These are phyloP conservation scores for Yamadazyma triangularis DNA, from an alignment of 1,139 yeast genomes.

Conservation along the genomic window DNA sequence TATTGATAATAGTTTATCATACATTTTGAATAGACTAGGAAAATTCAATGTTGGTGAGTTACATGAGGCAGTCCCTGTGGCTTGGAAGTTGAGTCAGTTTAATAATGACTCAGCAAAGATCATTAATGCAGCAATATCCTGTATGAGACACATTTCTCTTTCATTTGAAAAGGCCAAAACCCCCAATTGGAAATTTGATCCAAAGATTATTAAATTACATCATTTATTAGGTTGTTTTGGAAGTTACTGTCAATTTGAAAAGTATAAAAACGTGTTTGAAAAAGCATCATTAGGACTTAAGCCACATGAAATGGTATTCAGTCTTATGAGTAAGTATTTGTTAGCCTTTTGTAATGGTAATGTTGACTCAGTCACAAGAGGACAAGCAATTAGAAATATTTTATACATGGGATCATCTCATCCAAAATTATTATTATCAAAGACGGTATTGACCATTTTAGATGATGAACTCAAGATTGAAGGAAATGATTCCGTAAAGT, in stretches of 20 bases:
- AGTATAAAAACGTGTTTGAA: constrained; percentile 22
- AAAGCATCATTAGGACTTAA: constrained; percentile 35
- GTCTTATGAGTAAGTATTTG: constrained; percentile 52
- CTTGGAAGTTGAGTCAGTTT: constrained; percentile 50
- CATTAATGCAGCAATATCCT: constrained; percentile 58
- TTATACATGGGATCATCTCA: constrained; percentile 55
- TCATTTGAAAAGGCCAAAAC: constrained; percentile 5
- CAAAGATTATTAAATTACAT: constrained; percentile 52
- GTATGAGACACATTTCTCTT: constrained; percentile 28
- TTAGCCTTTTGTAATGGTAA: constrained; percentile 41
- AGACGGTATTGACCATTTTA: constrained; percentile 46
- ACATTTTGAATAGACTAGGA: constrained; percentile 44
- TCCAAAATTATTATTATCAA: constrained; percentile 58
- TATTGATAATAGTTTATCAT: constrained; percentile 44
- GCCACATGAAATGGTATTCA: constrained; percentile 54
- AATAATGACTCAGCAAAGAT: constrained; percentile 45
- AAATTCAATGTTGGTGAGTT: constrained; percentile 55
- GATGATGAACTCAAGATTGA: constrained; percentile 43
- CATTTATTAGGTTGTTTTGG: constrained; percentile 69
- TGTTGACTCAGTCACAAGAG: constrained; percentile 30
- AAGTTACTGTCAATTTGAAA: constrained; percentile 56
- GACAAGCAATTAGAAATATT: constrained; percentile 53
- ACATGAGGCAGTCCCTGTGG: constrained; percentile 65
- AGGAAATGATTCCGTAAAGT: no score
- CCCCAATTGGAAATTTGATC: constrained; percentile 25